Evolutionary conservation across 805 yeast species (phyloP).

Genomic region (Barnettozyma salicaria): DNA sequence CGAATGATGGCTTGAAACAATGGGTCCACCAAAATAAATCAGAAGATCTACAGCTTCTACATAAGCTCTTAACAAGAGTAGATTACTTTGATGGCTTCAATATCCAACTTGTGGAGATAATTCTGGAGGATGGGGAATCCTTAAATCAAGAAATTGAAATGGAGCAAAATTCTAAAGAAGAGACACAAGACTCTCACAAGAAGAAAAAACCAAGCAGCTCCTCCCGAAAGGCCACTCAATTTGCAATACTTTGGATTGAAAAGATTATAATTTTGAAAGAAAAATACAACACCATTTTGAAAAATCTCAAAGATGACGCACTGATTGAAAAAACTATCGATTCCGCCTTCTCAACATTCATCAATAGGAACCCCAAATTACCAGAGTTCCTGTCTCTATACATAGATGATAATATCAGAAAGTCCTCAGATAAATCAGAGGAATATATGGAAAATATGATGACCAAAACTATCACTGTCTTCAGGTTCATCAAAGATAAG

Average conservation of each 20-base stretch:
- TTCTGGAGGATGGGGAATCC: conserved; percentile 40
- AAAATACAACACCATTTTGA: conserved; percentile 44
- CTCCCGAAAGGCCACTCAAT: conserved; percentile 32
- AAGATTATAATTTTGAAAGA: conserved; percentile 46
- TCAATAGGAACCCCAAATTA: conserved; percentile 43
- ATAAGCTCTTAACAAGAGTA: conserved; percentile 45
- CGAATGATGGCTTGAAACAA: conserved; percentile 48
- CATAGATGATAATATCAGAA: conserved; percentile 52
- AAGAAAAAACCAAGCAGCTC: conserved; percentile 5
- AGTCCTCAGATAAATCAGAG: conserved; percentile 41
- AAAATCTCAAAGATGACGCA: conserved; percentile 40
- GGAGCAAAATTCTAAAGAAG: conserved; percentile 25
- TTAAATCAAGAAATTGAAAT: conserved; percentile 16
- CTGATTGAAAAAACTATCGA: conserved; percentile 50
- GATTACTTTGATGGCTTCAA: conserved; percentile 49
- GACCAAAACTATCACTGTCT: conserved; percentile 51
- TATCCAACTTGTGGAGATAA: conserved; percentile 38
- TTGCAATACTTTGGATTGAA: conserved; percentile 65
- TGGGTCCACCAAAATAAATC: conserved; percentile 48
- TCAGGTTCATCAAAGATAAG: conserved; percentile 69
- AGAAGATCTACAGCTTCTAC: conserved; percentile 41
- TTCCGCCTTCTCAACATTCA: conserved; percentile 53
- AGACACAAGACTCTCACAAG: conserved; percentile 11
- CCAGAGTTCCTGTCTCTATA: conserved; percentile 53
- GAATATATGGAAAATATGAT: conserved; percentile 42